Base-by-base conservation (phyloP, 176 grass and related monocot species). In the Aegilops bicornis region DNA sequence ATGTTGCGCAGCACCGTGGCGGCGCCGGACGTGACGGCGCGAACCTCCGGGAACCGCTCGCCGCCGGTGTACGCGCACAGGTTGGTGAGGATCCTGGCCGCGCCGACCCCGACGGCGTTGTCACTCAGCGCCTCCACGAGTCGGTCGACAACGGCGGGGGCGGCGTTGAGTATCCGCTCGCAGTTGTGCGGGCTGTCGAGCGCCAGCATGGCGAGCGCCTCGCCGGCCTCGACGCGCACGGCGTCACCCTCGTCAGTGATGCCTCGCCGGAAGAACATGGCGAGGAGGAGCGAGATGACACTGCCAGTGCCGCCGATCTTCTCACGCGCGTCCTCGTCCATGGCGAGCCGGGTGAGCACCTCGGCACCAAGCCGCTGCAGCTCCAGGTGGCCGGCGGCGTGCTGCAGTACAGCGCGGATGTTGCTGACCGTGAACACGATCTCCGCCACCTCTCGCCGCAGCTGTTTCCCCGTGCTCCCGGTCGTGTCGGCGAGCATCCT, bases 381-480 rank as follows among this genome's bases (percentile, higher is more conserved):
- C 20, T 66, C 61, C 2, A 69, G 23, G 70, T 92, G 77, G 10
- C 24, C 14, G 9, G 35, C 60, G 29, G 73, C 81, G 31, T 89
- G 37, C 32, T 45, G 89, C 40, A 98, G 86, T 36, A 98, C 86
- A 19, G 88, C 86, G n/a, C 91, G 78, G 78, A 98, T 89, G 91
- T 95, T 98, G 88, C 93, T 95, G 4, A 87, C 87, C 2, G 89
- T 92, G 62, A 98, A 94, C 48, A 95, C 89, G 65, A 93, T 92
- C 83, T 91, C 89, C 2, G 89, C 86, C 1, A 98, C 82, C 54
- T 93, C 96, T 0, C 64, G 73, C 37, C 91, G 72, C 25, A 98
- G 92, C 63, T 79, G n/a, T 73, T 60, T 87, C 20, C 93, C 91
- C 0, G 86, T 92, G 22, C 83, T 63, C 3, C 93, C 91, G 23